These are phyloP conservation scores for Cyberlindnera euphorbiiphila DNA, from an alignment of 805 yeast genomes.

Conservation along the genomic window DNA sequence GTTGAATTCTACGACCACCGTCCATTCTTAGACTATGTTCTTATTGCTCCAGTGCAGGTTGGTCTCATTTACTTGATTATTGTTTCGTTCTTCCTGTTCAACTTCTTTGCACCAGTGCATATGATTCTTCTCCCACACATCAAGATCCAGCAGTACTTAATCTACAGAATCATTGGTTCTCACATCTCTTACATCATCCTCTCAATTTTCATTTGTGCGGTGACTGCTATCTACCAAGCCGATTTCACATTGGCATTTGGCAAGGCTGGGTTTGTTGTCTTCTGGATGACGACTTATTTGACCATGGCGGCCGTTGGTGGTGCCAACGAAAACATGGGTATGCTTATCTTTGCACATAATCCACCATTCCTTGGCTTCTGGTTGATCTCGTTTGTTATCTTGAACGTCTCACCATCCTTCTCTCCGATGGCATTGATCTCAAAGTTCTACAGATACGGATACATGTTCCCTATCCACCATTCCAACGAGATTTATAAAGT, in stretches of 20 bases:
- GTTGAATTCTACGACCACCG: conserved; percentile 41
- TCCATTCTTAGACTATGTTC: conserved; percentile 47
- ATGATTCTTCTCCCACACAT: conserved; percentile 42
- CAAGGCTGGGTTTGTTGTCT: conserved; percentile 64
- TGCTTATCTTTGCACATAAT: conserved; percentile 44
- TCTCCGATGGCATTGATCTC: conserved; percentile 58
- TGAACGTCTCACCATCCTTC: conserved; percentile 67
- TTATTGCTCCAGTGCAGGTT: conserved; percentile 67
- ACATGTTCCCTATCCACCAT: conserved; percentile 66
- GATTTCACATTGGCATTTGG: conserved; percentile 58
- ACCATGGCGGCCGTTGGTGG: conserved; percentile 77
- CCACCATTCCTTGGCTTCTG: conserved; percentile 72
- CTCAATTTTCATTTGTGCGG: conserved; percentile 53
- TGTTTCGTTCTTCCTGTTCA: conserved; percentile 67
- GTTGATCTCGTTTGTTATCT: conserved; percentile 66
- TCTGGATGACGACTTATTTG: conserved; percentile 65
- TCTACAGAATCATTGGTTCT: conserved; percentile 49
- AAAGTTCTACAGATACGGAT: conserved; percentile 58
- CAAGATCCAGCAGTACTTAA: conserved; percentile 41
- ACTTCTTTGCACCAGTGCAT: conserved; percentile 53
- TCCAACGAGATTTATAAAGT: conserved; percentile 60
- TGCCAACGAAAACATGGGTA: conserved; percentile 61
- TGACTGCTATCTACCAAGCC: conserved; percentile 66
- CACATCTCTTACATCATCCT: conserved; percentile 53
- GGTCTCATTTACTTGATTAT: conserved; percentile 72